Base-by-base conservation (phyloP, 495 filamentous ascomycete genomes). In the Coniosporium apollinis region DNA sequence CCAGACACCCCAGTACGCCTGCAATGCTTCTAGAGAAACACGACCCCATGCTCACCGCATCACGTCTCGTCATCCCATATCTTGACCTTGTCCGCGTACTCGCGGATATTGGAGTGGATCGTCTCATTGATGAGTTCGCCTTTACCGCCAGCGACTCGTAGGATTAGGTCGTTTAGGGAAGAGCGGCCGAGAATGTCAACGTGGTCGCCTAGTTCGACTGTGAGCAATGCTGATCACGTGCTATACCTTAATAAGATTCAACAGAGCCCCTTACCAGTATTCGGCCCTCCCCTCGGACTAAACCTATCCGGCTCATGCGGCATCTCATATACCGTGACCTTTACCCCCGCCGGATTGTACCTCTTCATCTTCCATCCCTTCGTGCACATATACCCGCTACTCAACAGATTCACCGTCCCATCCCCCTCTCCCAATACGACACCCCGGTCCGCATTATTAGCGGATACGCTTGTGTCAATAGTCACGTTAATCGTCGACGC, bases 361-460 rank as follows among this genome's bases (percentile, higher is more conserved):
- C 89, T 70, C 49, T 82, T 84, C 47, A 96, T 80, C 34, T 72
- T 69, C 89, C 89, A 97, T 17, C 89, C 89, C 49, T 78, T 80
- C 43, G 80, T 73, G 56, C 89, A 97, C 89, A 97, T 96, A 50
- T 94, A 97, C 2, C 84, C 89, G 3, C 70, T 74, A 44, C 79
- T 86, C 30, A 97, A 58, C 5, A 97, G 56, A 34, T 81, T 84
- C 38, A 96, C 86, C 2, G 89, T 97, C 4, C 89, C 89, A 49
- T 97, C 89, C 9, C 89, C 89, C 54, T 96, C 89, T 25, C 86
- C 86, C 62, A 91, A 74, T 28, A 91, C 60, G 19, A 97, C 82
- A 26, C 91, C 89, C 48, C 76, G 89, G 54, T 96, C 85, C 22
- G 74, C 61, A 17, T 72, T 65, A 4, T 59, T 59, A 4, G 69